Evolutionary conservation across 2,329 filamentous ascomycete species (phyloP), one percentile per base, ranked within the genome.

Genomic region (Aspergillus awamori): DNA sequence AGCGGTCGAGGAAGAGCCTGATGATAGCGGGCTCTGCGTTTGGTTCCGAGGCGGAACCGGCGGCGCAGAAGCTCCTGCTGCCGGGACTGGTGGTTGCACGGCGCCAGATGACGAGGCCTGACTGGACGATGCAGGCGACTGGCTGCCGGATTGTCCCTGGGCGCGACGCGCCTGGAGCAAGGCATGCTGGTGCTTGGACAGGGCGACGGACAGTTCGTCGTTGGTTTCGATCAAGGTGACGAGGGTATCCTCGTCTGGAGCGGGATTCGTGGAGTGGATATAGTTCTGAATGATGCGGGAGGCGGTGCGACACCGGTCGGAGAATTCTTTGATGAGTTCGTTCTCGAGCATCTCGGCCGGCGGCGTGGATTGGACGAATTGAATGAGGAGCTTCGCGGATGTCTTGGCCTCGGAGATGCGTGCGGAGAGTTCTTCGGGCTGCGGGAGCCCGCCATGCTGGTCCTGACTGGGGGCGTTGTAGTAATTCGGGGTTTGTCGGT

Each of bases 221-320:
- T 96, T 97, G 13, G 92, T 95, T 76, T 97, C 93, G 71, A 99
- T 97, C 63, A 99, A 81, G 13, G 88, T 93, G 73, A 95, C 88
- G 85, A 98, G 92, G 1, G 94, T 98, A 67, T 97, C 90, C 70
- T 97, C 94, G 75, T 98, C 95, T 0, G 94, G 93, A 1, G 86
- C 74, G 0, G 94, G 93, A 72, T 92, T 86, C 59, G 90, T 88
- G 51, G 88, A 86, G 45, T 88, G 83, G 82, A 98, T 97, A 78
- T 96, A 98, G 33, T 83, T 83, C 71, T 97, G 93, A 68, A 98
- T 87, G 72, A 90, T 92, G 57, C 89, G 85, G 56, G 91, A 89
- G 4, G 94, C 94, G 58, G 87, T 86, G 65, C 89, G 87, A 73
- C 94, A 98, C 24, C 95, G 89, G 68, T 95, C 89, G 52, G 89